Evolutionary conservation across 176 grass and related monocot genomes (phyloP), one percentile per base, ranked within the genome.

Genomic region (Cenchrus fungigraminus): DNA sequence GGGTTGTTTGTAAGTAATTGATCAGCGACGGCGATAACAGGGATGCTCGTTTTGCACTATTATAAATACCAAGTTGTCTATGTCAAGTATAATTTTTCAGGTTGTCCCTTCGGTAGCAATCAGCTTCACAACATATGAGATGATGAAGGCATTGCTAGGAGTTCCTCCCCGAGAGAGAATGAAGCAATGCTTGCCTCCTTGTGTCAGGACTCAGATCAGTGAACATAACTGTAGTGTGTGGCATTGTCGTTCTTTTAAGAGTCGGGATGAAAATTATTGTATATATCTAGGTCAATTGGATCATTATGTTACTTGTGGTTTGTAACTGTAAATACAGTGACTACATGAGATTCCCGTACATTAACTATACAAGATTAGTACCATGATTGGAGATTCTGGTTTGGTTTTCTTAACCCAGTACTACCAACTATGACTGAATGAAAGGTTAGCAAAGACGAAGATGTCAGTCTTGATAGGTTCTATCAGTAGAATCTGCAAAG

Each of bases 71-170:
- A 1, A 68, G 6, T 46, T 83, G 32, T 83, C 22, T 71, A 13
- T 57, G 77, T 58, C 7, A 40, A 69, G 28, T 82, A 25, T 68
- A 0, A 59, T 8, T 83, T 81, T 64, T 75, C 83, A 98, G 97
- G 97, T 98, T 11, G 93, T 98, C 76, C 97, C 97, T 60, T 98
- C 97, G 2, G 91, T 98, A 58, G 91, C 96, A 56, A 95, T 95
- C 6, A 93, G 93, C 71, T 98, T 98, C 77, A 98, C 97, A 44
- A 91, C 97, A 66, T 95, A 98, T 79, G 97, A 98, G 84, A 87
- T 89, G 87, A 98, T 98, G 91, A 98, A 98, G 91, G 79, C 57
- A 74, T 84, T 92, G 40, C 75, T 98, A 52, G 79, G 74, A 71
- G 93, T 98, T 50, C 89, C 93, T 28, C 93, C 97, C 6, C 80